phyloP scores from a whole-genome alignment of 441 rosid species.

The Populus tomentosa region DNA sequence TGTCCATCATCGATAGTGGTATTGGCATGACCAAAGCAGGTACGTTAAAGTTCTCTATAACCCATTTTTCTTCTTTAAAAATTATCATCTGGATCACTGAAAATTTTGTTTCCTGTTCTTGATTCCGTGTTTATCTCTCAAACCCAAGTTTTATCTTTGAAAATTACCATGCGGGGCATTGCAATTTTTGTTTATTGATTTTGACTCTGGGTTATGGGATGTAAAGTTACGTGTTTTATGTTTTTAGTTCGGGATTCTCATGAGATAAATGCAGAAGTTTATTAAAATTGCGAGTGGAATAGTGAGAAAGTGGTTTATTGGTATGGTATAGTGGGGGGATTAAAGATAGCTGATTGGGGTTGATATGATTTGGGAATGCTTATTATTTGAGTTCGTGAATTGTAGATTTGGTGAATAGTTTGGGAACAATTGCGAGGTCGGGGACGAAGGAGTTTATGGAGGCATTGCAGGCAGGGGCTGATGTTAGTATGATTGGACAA shows the following conservation, averaged over 20 bases:
- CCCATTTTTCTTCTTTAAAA: too few species aligned
- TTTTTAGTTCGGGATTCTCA: too few species aligned
- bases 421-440: constrained; percentile 94
- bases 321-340: background rate
- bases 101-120: too few species aligned
- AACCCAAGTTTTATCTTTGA: background rate
- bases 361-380: background rate
- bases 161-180: too few species aligned
- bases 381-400: background rate
- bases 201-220: too few species aligned
- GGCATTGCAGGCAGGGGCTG: constrained; percentile 90
- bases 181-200: too few species aligned
- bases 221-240: too few species aligned
- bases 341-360: background rate
- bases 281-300: too few species aligned
- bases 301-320: background rate
- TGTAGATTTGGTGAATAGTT: constrained; percentile 78
- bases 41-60: too few species aligned
- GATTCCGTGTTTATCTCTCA: too few species aligned
- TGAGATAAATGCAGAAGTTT: background rate
- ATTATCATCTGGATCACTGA: too few species aligned
- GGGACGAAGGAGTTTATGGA: constrained; percentile 99
- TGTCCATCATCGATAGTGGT: constrained; percentile 67
- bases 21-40: constrained; percentile 93
- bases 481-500: constrained; percentile 97